These are phyloP conservation scores for Bjerkandera adusta DNA, from an alignment of 1,284 basidiomycete genomes.

Conservation along the genomic window DNA sequence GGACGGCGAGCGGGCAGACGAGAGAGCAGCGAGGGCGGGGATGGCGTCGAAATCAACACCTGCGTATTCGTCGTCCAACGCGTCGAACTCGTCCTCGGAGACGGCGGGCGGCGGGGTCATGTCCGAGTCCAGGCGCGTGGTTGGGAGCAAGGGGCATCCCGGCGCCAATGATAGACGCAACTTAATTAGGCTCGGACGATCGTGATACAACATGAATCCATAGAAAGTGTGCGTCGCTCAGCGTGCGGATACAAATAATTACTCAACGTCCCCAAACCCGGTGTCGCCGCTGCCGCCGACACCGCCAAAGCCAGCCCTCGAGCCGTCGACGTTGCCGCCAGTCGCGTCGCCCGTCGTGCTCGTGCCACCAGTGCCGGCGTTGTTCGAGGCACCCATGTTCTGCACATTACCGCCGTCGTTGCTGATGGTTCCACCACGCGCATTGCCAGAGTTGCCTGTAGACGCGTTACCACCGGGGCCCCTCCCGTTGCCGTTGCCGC, in stretches of 20 bases:
- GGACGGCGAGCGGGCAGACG: not conserved
- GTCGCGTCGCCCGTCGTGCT: slow-evolving; percentile 16
- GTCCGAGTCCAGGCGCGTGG: not conserved
- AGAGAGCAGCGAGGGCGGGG: not conserved
- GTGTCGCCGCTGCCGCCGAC: slow-evolving; percentile 2
- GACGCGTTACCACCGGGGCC: slow-evolving; percentile 33
- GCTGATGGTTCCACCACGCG: slow-evolving; percentile 23
- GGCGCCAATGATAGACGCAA: too few species aligned
- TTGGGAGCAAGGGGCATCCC: not conserved
- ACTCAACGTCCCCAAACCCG: slow-evolving; percentile 7
- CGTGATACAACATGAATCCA: not conserved
- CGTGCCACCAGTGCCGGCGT: slow-evolving; percentile 15
- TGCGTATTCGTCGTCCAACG: slow-evolving; percentile 16
- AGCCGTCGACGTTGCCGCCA: slow-evolving; percentile 17
- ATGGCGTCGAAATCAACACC: slow-evolving; percentile 18
- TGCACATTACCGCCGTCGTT: slow-evolving; percentile 22
- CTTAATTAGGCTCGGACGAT: too few species aligned
- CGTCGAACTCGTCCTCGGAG: slow-evolving; percentile 17
- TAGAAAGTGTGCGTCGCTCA: slow-evolving; percentile 4
- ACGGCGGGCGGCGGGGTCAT: not conserved
- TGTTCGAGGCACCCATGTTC: slow-evolving; percentile 21
- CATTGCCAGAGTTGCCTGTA: slow-evolving; percentile 25
- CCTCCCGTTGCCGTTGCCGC: slow-evolving; percentile 25
- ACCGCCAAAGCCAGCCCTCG: not conserved
- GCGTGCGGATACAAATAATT: not conserved